Evolutionary conservation across 1,284 basidiomycete genomes (phyloP), one percentile per base, ranked within the genome.

Genomic region (Nidula niveotomentosa): DNA sequence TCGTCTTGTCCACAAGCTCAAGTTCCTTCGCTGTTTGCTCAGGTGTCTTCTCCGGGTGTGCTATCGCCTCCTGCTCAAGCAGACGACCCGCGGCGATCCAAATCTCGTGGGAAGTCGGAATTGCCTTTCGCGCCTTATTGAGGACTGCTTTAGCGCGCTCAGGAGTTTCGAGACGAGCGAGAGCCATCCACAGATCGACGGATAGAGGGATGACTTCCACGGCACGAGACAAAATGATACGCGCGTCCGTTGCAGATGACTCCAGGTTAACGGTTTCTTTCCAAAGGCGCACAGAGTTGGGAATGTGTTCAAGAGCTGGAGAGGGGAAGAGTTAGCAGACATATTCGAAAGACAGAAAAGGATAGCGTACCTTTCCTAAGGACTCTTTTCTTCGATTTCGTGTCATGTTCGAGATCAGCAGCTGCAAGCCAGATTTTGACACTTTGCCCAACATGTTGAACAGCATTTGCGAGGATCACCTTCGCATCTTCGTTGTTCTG

Each of bases 211-310:
- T 95, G 17, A 98, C 93, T 70, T 98, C 94, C 1, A 98, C 96
- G 0, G 97, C 96, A 23, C 96, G 90, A 1, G 93, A 84, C 12
- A 99, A 85, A 7, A 99, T 80, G 52, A 97, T 90, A 0, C 94
- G 86, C 0, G 96, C 96, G 62, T 98, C 96, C 13, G 88, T 80
- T 0, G 91, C 86, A 46, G 90, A 91, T 35, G 90, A 84, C 74
- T 99, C 96, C 8, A 99, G 85, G 67, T 98, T 98, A 65, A 99
- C 96, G 0, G 94, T 93, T 73, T 98, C 94, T 69, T 98, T 98
- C 96, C 96, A 99, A 4, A 99, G 76, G 37, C 92, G 88, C 43
- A 98, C 94, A 0, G 95, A 98, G 66, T 95, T 96, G 2, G 96
- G 97, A 47, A 99, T 96, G 65, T 96, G 94, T 73, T 99, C 97